phyloP scores from a whole-genome alignment of 805 yeast species.

The Saturnispora besseyi region DNA sequence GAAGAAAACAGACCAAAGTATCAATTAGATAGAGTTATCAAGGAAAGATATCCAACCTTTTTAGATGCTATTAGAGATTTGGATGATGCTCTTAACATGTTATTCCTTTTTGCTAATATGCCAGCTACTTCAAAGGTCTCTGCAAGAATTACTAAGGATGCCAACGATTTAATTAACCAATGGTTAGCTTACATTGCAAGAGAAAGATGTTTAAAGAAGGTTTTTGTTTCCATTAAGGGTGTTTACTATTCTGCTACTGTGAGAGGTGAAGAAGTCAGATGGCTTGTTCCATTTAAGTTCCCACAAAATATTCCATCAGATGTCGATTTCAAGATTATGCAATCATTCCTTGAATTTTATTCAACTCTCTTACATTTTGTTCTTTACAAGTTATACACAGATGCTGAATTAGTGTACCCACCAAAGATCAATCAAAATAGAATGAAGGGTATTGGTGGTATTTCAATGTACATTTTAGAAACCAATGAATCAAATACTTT shows the following conservation, averaged over 20 bases:
- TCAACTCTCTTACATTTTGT: slow-evolving; percentile 86
- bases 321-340: slow-evolving; percentile 93
- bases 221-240: slow-evolving; percentile 94
- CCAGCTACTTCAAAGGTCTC: slow-evolving; percentile 85
- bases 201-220: slow-evolving; percentile 74
- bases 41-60: slow-evolving; percentile 93
- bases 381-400: slow-evolving; percentile 76
- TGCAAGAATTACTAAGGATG: slow-evolving; percentile 77
- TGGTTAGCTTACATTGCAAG: slow-evolving; percentile 92
- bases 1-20: slow-evolving; percentile 77
- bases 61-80: slow-evolving; percentile 86
- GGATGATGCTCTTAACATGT: slow-evolving; percentile 93
- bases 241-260: slow-evolving; percentile 88
- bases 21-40: slow-evolving; percentile 81
- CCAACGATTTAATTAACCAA: slow-evolving; percentile 78
- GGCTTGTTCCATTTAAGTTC: slow-evolving; percentile 96
- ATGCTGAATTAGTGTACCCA: slow-evolving; percentile 80
- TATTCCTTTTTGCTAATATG: slow-evolving; percentile 86
- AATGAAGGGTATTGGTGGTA: slow-evolving; percentile 83
- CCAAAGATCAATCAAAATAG: slow-evolving; percentile 70
- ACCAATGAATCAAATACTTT: slow-evolving; percentile 29
- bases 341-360: slow-evolving; percentile 92
- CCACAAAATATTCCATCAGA: slow-evolving; percentile 93
- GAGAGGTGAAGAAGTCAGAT: slow-evolving; percentile 85
- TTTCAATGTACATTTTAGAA: slow-evolving; percentile 74